Evolutionary conservation across 108 stramenopile species (phyloP).

Genomic region (Seminavis robusta): DNA sequence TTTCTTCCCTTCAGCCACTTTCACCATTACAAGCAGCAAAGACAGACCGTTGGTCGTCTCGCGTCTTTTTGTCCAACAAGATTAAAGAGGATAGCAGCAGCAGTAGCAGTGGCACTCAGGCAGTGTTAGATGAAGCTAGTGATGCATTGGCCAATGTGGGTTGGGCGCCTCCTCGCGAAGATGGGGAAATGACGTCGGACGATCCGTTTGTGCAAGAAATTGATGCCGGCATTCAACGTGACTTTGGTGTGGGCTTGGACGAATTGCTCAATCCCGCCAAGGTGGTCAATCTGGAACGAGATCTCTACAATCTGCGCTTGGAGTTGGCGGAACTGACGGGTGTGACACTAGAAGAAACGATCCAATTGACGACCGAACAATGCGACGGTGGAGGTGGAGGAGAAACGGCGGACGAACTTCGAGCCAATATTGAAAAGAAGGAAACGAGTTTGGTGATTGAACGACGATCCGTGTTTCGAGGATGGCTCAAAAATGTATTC

Average conservation of each 20-base stretch:
- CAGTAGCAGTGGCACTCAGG: too few species aligned
- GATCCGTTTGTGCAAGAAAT: conserved; percentile 77
- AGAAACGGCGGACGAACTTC: conserved; percentile 57
- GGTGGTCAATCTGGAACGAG: conserved; percentile 88
- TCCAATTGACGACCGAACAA: conserved; percentile 36
- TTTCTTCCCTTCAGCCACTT: too few species aligned
- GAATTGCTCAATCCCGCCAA: conserved; percentile 90
- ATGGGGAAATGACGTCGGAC: conserved; percentile 56
- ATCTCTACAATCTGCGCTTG: conserved; percentile 68
- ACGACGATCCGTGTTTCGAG: conserved; percentile 90
- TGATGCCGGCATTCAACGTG: conserved; percentile 62
- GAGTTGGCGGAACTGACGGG: conserved; percentile 62
- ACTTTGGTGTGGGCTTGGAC: conserved; percentile 75
- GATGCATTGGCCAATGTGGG: conserved; percentile 67
- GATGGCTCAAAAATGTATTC: conserved; percentile 95
- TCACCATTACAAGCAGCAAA: too few species aligned
- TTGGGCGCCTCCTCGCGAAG: conserved; percentile 44
- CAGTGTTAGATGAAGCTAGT: too few species aligned
- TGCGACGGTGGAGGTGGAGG: conserved; percentile 71
- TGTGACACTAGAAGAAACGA: conserved; percentile 1
- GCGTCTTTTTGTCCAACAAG: too few species aligned
- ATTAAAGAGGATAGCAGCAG: too few species aligned
- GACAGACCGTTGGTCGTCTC: too few species aligned
- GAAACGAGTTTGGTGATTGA: conserved; percentile 77
- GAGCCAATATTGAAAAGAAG: conserved; percentile 81